Conservation (phyloP, 2,329 filamentous ascomycete genomes). For the Beauveria scarabaeidicola region DNA sequence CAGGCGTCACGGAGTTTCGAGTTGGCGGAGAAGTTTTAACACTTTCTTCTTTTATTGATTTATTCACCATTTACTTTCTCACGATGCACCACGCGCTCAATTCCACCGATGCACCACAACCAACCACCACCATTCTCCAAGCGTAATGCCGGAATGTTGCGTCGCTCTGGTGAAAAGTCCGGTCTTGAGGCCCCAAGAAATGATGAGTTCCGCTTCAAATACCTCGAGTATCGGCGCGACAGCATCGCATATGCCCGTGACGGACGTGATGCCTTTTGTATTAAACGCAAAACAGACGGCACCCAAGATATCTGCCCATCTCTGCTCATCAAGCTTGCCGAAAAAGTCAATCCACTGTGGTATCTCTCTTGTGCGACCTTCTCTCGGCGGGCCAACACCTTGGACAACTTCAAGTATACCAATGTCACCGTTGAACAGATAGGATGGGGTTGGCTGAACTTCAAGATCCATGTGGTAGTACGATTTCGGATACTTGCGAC, state of each 20-base stretch:
- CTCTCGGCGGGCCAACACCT: conserved; percentile 31
- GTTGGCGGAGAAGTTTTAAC: not conserved
- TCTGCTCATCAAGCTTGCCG: conserved; percentile 44
- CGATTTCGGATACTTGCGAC: conserved; percentile 56
- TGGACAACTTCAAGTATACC: conserved; percentile 29
- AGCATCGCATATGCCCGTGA: conserved; percentile 43
- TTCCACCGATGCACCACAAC: conserved; percentile 28
- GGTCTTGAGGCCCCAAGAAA: conserved; percentile 49
- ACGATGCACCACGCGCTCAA: not conserved
- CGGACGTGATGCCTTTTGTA: conserved; percentile 49
- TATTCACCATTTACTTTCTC: not conserved
- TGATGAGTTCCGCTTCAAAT: conserved; percentile 52
- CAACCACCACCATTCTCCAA: conserved; percentile 62
- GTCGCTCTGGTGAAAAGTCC: conserved; percentile 41
- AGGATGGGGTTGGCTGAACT: conserved; percentile 53
- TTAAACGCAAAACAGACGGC: conserved; percentile 55
- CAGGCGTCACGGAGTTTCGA: not conserved
- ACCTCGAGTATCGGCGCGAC: conserved; percentile 51
- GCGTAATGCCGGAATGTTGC: conserved; percentile 33
- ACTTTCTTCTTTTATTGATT: not conserved
- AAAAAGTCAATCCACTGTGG: conserved; percentile 69
- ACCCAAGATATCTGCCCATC: conserved; percentile 57
- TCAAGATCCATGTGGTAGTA: conserved; percentile 57
- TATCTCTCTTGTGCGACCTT: conserved; percentile 39
- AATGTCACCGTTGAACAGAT: conserved; percentile 47